Percentiles rank a stretch among this genome's conserved stretches.
Conservation (phyloP, 1,139 yeast genomes). For the Hemisphaericaspora xylofermentans region DNA sequence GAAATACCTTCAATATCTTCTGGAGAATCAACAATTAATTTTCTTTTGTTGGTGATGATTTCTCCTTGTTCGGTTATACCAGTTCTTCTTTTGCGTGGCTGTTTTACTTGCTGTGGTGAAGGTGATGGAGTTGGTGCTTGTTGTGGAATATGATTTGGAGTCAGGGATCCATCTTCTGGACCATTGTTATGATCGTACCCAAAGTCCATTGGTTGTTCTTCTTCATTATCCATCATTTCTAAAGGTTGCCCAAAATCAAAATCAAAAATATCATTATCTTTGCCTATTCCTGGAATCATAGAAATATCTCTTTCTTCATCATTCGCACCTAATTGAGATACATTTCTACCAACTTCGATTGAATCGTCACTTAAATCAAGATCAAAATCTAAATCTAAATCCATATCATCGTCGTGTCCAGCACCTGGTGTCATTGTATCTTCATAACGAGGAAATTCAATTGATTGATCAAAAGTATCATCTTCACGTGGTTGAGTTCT, state of each 20-base stretch:
- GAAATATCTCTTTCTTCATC: conserved; percentile 16
- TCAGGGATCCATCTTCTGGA: conserved; percentile 17
- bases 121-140: conserved; percentile 18
- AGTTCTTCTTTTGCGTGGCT: conserved; percentile 27
- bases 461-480: conserved; percentile 43
- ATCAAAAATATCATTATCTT: conserved; percentile 20
- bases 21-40: conserved; percentile 34
- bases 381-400: conserved; percentile 54
- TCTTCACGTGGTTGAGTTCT: conserved; percentile 12
- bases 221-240: conserved; percentile 26
- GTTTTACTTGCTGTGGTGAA: too few species aligned
- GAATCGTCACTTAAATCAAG: conserved; percentile 33
- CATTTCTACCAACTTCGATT: conserved; percentile 52
- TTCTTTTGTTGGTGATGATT: conserved; percentile 40
- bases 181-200: conserved; percentile 18
- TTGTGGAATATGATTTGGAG: conserved; percentile 5
- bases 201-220: conserved; percentile 11
- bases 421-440: conserved; percentile 17
- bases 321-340: conserved; percentile 17
- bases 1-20: conserved; percentile 38
- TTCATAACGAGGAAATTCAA: conserved; percentile 56
- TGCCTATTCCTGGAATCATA: conserved; percentile 33
- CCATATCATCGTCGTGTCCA: conserved; percentile 33
- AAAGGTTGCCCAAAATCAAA: conserved; percentile 32
- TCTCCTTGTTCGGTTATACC: conserved; percentile 42